Percentiles rank a stretch among this genome's conserved stretches.
Conservation (phyloP, 129 eudicot species). For the Centaurea solstitialis region DNA sequence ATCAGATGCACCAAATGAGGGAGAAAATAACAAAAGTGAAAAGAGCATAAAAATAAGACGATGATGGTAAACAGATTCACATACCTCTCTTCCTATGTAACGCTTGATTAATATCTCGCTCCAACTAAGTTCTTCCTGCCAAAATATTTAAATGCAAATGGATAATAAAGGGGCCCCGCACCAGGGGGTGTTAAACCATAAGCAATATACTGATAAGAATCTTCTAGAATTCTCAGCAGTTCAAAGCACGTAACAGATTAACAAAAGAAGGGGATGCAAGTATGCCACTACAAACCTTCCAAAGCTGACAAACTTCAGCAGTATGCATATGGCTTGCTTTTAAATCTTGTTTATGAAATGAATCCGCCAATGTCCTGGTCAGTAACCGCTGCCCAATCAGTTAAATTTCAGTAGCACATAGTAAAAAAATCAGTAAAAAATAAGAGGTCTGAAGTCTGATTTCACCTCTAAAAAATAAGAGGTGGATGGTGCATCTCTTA, state of each 20-base stretch:
- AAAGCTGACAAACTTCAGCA: slow-evolving; percentile 45
- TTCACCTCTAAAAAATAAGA: too few species aligned
- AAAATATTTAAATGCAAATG: slow-evolving; percentile 12
- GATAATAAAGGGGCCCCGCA: neutral
- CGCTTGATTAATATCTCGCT: slow-evolving; percentile 57
- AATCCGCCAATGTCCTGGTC: slow-evolving; percentile 54
- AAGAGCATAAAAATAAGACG: neutral
- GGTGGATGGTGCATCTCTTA: too few species aligned
- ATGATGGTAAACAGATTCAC: neutral
- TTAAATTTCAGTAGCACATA: slow-evolving; percentile 26
- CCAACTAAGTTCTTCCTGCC: slow-evolving; percentile 84
- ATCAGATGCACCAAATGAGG: neutral
- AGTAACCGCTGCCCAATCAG: slow-evolving; percentile 65
- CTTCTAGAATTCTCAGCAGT: neutral
- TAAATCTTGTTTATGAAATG: slow-evolving; percentile 33
- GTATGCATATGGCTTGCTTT: slow-evolving; percentile 28
- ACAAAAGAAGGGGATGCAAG: neutral
- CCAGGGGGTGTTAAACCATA: neutral
- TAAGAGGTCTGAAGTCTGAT: too few species aligned
- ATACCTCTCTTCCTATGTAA: slow-evolving; percentile 86
- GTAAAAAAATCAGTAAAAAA: too few species aligned
- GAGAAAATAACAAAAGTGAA: neutral
- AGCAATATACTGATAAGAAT: neutral
- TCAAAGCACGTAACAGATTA: neutral
- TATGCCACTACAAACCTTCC: slow-evolving; percentile 51